Conservation (phyloP, 306 rosid species). For the Cucurbita maxima region DNA sequence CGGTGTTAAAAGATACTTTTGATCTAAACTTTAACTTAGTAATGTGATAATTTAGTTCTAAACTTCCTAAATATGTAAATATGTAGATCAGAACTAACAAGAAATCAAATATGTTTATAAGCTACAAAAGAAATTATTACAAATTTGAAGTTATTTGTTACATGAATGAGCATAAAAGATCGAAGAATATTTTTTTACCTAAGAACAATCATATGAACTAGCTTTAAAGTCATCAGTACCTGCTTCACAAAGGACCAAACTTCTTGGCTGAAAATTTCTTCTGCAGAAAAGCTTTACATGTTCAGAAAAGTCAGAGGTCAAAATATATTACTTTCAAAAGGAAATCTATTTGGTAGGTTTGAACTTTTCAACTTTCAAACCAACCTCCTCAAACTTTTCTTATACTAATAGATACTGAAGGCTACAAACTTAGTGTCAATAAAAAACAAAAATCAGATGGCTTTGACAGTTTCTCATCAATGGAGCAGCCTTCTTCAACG, state of each 20-base stretch:
- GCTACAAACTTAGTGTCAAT: neutral
- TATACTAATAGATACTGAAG: neutral
- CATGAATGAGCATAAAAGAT: too few relatives aligned
- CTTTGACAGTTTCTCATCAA: conserved; percentile 1
- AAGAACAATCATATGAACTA: neutral
- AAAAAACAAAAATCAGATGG: neutral
- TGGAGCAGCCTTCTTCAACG: neutral
- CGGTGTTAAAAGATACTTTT: too few relatives aligned
- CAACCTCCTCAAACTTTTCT: neutral
- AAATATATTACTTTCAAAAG: neutral
- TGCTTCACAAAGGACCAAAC: neutral
- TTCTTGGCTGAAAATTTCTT: neutral
- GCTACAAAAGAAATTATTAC: too few relatives aligned
- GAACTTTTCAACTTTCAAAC: neutral
- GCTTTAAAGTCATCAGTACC: neutral
- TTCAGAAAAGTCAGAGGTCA: neutral
- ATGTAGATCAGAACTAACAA: too few relatives aligned
- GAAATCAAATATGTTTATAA: too few relatives aligned
- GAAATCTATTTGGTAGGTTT: neutral
- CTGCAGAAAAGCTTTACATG: neutral
- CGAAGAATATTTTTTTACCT: too few relatives aligned
- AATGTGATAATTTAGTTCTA: too few relatives aligned
- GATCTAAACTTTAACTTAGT: too few relatives aligned
- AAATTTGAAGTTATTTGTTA: too few relatives aligned
- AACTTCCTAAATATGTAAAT: too few relatives aligned